phyloP scores from a whole-genome alignment of 2,329 filamentous ascomycete species.

The Colletotrichum sp. region DNA sequence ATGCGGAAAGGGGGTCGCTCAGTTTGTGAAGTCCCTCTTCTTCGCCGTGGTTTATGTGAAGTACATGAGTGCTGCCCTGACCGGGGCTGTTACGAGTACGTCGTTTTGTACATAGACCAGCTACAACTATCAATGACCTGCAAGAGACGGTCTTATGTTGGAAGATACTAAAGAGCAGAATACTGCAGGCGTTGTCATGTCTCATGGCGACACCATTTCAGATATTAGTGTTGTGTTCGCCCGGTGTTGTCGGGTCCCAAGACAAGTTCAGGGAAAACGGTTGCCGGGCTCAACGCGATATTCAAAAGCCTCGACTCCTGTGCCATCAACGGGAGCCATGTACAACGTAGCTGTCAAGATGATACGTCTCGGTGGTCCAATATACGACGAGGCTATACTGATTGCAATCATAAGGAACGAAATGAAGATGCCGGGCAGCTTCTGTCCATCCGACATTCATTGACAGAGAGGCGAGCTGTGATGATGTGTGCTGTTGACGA shows the following conservation, averaged over 20 bases:
- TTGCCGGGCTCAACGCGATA: not conserved
- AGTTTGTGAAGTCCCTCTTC: not conserved
- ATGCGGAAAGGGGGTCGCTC: not conserved
- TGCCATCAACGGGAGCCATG: not conserved
- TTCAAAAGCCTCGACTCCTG: not conserved
- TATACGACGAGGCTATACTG: not conserved
- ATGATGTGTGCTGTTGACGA: not conserved
- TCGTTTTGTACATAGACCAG: not conserved
- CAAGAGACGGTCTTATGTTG: not conserved
- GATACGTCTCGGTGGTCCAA: not conserved
- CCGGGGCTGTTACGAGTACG: not conserved
- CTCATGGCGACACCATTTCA: not conserved
- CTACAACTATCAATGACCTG: not conserved
- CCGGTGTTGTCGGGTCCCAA: not conserved
- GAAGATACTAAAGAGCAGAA: not conserved
- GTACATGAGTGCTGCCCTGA: not conserved
- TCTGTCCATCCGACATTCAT: not conserved
- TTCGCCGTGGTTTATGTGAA: not conserved
- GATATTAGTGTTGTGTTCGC: not conserved
- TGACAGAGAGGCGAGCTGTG: not conserved
- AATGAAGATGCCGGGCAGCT: not conserved
- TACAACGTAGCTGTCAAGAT: not conserved
- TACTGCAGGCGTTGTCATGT: not conserved
- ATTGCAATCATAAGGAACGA: not conserved
- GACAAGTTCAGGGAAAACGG: fast-evolving